Conservation (phyloP, 129 eudicot genomes). For the Pulicaria dysenterica region DNA sequence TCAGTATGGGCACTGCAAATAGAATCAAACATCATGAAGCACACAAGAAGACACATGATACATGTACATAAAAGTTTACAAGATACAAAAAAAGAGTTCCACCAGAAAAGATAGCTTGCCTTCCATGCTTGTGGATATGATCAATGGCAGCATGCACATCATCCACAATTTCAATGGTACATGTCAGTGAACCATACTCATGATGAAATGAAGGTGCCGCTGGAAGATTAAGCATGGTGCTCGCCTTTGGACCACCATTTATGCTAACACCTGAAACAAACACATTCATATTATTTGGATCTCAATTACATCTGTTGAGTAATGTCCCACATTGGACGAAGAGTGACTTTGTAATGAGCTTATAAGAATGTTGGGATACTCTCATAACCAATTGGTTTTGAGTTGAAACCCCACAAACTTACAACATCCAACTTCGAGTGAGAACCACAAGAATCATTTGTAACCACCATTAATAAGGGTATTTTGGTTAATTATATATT, state of each 20-base stretch:
- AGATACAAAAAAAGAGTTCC: background rate
- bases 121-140: conserved; percentile 91
- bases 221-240: conserved; percentile 60
- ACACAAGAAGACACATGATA: conserved; percentile 11
- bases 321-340: no score
- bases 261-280: conserved; percentile 68
- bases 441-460: no score
- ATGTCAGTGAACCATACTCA: conserved; percentile 83
- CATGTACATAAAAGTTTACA: conserved; percentile 1
- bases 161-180: conserved; percentile 93
- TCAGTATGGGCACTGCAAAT: conserved; percentile 87
- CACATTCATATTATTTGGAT: background rate
- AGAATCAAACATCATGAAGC: conserved; percentile 8
- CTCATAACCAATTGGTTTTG: no score
- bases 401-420: no score
- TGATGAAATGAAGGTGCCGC: conserved; percentile 79
- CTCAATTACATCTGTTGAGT: no score
- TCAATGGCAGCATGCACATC: conserved; percentile 95
- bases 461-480: no score
- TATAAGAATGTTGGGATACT: no score
- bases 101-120: conserved; percentile 42
- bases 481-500: no score
- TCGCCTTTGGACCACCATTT: conserved; percentile 87
- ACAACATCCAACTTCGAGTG: no score
- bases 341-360: no score